Evolutionary conservation across 1,284 basidiomycete species (phyloP).

Genomic region (Pseudozyma pruni): DNA sequence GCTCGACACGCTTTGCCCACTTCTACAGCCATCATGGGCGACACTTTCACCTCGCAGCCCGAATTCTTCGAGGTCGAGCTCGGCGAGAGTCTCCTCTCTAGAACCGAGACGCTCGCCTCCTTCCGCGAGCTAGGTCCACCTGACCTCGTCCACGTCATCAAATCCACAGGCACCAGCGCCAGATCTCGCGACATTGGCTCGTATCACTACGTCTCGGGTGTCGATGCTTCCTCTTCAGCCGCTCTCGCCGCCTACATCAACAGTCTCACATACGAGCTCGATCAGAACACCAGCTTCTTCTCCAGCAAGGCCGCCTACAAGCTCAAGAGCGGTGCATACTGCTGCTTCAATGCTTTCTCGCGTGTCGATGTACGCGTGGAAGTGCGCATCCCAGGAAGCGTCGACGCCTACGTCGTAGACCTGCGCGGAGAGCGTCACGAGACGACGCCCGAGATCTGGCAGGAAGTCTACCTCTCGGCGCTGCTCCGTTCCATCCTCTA

Average conservation of each 20-base stretch:
- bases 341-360: constrained; percentile 98
- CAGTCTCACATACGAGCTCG: constrained; percentile 92
- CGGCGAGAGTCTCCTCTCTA: constrained; percentile 85
- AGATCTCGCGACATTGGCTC: constrained; percentile 77
- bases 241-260: constrained; percentile 98
- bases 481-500: constrained; percentile 90
- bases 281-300: constrained; percentile 92
- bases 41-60: constrained; percentile 63
- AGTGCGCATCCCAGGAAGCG: constrained; percentile 97
- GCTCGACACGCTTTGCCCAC: no score
- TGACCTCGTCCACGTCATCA: constrained; percentile 94
- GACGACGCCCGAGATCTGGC: constrained; percentile 91
- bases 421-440: constrained; percentile 92
- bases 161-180: constrained; percentile 77
- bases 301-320: constrained; percentile 79
- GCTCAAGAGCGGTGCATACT: constrained; percentile 92
- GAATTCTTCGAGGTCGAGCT: constrained; percentile 79
- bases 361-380: constrained; percentile 96
- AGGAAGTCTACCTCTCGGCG: constrained; percentile 95
- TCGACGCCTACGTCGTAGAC: constrained; percentile 93
- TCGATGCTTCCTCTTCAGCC: constrained; percentile 95
- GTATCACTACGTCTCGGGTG: constrained; percentile 78
- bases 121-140: constrained; percentile 97
- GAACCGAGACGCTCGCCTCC: constrained; percentile 90
- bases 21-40: constrained; percentile 46